These are phyloP conservation scores for Pichia heedii DNA, from an alignment of 805 yeast species.

Conservation along the genomic window DNA sequence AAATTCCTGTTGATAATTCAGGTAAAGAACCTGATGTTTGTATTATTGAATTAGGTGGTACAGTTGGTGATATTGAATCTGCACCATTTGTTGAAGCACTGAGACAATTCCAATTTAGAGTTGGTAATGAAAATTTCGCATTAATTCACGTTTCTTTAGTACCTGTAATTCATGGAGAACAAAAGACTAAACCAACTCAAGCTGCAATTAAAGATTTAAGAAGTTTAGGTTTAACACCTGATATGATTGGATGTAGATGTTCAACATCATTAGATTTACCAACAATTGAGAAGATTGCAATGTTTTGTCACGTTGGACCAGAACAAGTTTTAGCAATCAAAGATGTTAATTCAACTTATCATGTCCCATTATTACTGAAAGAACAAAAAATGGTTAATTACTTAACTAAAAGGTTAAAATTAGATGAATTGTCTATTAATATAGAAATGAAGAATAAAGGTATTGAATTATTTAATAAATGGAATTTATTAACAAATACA, in stretches of 20 bases:
- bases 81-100: constrained; percentile 99
- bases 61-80: constrained; percentile 98
- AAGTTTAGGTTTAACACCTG: constrained; percentile 89
- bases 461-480: constrained; percentile 54
- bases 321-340: constrained; percentile 95
- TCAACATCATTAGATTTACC: constrained; percentile 68
- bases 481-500: constrained; percentile 72
- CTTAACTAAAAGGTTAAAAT: constrained; percentile 57
- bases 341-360: constrained; percentile 94
- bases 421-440: constrained; percentile 39
- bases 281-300: constrained; percentile 92
- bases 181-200: constrained; percentile 98
- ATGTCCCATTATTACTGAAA: constrained; percentile 84
- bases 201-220: constrained; percentile 97
- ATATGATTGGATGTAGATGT: constrained; percentile 97
- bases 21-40: constrained; percentile 92
- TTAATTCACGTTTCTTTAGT: constrained; percentile 94
- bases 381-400: constrained; percentile 79
- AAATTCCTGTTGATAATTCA: constrained; percentile 82
- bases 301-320: constrained; percentile 99
- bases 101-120: constrained; percentile 97
- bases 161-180: constrained; percentile 97
- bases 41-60: constrained; percentile 96
- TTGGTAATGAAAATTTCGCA: constrained; percentile 88
- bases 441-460: constrained; percentile 56